Evolutionary conservation across 1,284 basidiomycete species (phyloP), one percentile per base, ranked within the genome.

Genomic region (Lentinus polychrous): DNA sequence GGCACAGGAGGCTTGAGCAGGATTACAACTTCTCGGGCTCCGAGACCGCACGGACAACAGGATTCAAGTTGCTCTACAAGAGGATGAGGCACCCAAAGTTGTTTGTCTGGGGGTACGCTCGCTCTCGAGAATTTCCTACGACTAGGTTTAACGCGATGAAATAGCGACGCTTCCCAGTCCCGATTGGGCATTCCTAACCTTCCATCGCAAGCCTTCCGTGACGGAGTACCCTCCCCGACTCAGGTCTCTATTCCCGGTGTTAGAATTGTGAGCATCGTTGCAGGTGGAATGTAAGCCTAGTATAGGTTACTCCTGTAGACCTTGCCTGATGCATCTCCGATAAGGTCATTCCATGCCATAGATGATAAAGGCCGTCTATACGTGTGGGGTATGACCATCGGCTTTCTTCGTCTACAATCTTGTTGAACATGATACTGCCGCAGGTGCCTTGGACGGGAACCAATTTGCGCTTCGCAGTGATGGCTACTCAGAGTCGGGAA

Each of bases 21-120:
- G 91, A 94, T 61, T 93, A 83, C 70, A 86, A 91, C 59, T 91
- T 90, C 59, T 73, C 79, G 11, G 78, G 79, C 3, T 70, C 74
- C 35, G 74, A 72, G 23, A 89, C 83, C 0, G 87, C 87, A 14
- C 71, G 88, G 18, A 81, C 73, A 15, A 79, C 69, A 43, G 90
- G 89, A 44, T 92, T 82, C 79, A 85, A 84, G 65, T 76, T 82
- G 55, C 80, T 94, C 32, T 94, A 92, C 67, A 74, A 74, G 44
- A 83, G 88, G 2, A 64, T 94, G 40, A 66, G 63, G 27, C 62
- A 58, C 63, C 81, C 75, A 52, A 77, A 66, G 58, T 71, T 85
- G 1, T 92, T 80, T 60, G 82, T 91, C 15, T 94, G 91, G 91
- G 91, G 91, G 80, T 89, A 64, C 60, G 78, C 62, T 31, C 34